phyloP scores from a whole-genome alignment of 139 green algal genomes.

The Chlamydomonas schloesseri region DNA sequence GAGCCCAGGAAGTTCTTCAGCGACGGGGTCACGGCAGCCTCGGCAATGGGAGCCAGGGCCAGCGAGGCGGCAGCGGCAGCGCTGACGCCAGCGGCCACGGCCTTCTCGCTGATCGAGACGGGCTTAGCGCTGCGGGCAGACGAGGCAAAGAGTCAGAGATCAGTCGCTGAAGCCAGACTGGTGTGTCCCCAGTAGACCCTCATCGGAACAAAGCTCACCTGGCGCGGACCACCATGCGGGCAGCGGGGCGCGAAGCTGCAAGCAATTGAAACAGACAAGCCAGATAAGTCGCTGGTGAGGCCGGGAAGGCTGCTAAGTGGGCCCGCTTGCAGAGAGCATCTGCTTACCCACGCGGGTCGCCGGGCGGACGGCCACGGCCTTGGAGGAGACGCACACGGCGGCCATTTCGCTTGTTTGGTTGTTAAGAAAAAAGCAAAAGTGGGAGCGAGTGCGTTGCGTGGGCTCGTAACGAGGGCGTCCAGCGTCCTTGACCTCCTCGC shows the following conservation, averaged over 20 bases:
- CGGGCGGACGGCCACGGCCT: constrained; percentile 31
- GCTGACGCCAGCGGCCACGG: constrained; percentile 74
- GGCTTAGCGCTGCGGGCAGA: constrained; percentile 60
- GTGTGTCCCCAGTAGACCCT: not conserved
- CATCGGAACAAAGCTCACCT: not conserved
- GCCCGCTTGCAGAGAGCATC: not conserved
- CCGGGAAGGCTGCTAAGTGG: no score
- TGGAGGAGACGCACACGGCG: constrained; percentile 39
- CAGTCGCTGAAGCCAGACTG: not conserved
- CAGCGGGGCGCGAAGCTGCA: constrained; percentile 38
- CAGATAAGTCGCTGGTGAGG: not conserved
- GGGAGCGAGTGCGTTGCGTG: not conserved
- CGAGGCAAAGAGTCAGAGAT: not conserved
- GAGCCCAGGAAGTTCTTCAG: constrained; percentile 94
- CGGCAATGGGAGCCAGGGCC: constrained; percentile 49
- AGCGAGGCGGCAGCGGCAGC: constrained; percentile 40
- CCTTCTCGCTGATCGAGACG: constrained; percentile 55
- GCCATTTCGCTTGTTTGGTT: constrained; percentile 29
- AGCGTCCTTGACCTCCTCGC: no score
- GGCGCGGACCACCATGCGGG: constrained; percentile 44
- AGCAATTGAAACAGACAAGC: not conserved
- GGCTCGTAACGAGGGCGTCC: no score
- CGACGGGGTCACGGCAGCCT: constrained; percentile 90
- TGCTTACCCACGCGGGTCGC: constrained; percentile 33
- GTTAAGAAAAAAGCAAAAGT: not conserved